Percentiles rank a stretch among this genome's conserved stretches.
phyloP scores from a whole-genome alignment of 2,329 filamentous ascomycete genomes.

The Endoconidiophora laricicola region DNA sequence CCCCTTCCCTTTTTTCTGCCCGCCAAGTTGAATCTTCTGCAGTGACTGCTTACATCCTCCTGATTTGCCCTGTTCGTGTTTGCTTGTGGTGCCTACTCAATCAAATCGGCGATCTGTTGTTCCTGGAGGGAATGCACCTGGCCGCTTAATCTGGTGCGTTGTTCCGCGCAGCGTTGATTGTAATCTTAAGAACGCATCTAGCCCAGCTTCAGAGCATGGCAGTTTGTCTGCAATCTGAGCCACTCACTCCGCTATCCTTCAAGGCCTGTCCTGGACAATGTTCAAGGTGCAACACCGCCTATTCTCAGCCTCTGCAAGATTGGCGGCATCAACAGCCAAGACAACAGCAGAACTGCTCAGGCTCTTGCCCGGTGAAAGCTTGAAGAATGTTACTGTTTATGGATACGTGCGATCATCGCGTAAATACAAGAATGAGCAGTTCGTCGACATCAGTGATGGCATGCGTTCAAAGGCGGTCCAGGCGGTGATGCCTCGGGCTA shows the following conservation, averaged over 20 bases:
- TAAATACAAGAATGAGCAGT: constrained; percentile 69
- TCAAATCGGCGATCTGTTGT: too few species aligned
- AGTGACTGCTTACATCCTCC: too few species aligned
- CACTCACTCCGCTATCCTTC: background rate
- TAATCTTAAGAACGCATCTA: too few species aligned
- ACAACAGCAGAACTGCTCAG: constrained; percentile 41
- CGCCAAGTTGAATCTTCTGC: too few species aligned
- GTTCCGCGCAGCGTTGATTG: too few species aligned
- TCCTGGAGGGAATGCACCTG: too few species aligned
- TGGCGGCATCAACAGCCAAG: constrained; percentile 15
- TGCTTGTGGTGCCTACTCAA: too few species aligned
- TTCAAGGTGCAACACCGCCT: constrained; percentile 1
- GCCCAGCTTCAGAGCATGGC: too few species aligned
- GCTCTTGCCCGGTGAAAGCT: constrained; percentile 28
- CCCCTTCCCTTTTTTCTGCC: too few species aligned
- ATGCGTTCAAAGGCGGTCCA: constrained; percentile 67
- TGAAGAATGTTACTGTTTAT: constrained; percentile 43
- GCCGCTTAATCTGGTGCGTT: too few species aligned
- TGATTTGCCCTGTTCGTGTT: too few species aligned
- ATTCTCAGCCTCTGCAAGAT: background rate
- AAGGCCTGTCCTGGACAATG: background rate
- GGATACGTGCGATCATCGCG: constrained; percentile 75
- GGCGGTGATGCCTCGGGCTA: constrained; percentile 55
- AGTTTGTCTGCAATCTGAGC: too few species aligned
- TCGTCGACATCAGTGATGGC: constrained; percentile 76